These are phyloP conservation scores for Eutrema salsugineum DNA, from an alignment of 441 rosid species.

Conservation along the genomic window DNA sequence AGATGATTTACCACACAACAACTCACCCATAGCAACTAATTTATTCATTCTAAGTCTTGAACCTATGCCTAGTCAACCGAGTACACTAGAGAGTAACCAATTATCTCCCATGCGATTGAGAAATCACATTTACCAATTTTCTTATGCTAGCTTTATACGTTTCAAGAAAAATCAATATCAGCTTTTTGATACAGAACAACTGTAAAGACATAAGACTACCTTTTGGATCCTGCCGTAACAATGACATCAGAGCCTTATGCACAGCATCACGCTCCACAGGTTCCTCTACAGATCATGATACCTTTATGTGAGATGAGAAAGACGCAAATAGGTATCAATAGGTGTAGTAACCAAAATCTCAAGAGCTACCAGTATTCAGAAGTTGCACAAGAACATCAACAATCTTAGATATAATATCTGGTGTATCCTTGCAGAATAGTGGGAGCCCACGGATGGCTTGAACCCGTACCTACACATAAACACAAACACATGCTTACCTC, in stretches of 20 bases:
- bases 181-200: not conserved
- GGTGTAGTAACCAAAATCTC: not conserved
- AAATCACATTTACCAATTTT: not conserved
- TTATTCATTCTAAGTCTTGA: not conserved
- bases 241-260: constrained; percentile 90
- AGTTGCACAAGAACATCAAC: constrained; percentile 88
- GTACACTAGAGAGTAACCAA: not conserved
- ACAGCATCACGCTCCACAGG: constrained; percentile 95
- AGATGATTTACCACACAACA: not conserved
- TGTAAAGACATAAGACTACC: constrained; percentile 42
- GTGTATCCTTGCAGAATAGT: constrained; percentile 87
- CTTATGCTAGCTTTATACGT: not conserved
- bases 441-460: constrained; percentile 97
- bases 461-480: constrained; percentile 69
- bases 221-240: constrained; percentile 95
- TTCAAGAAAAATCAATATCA: not conserved
- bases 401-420: constrained; percentile 73
- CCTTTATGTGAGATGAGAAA: not conserved
- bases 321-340: not conserved
- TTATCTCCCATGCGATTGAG: not conserved
- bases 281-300: constrained; percentile 57
- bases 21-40: not conserved
- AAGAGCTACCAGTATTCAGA: constrained; percentile 56
- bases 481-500: not conserved
- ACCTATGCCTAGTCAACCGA: not conserved